phyloP scores from a whole-genome alignment of 116 monocot genomes.

The Cymodocea nodosa region DNA sequence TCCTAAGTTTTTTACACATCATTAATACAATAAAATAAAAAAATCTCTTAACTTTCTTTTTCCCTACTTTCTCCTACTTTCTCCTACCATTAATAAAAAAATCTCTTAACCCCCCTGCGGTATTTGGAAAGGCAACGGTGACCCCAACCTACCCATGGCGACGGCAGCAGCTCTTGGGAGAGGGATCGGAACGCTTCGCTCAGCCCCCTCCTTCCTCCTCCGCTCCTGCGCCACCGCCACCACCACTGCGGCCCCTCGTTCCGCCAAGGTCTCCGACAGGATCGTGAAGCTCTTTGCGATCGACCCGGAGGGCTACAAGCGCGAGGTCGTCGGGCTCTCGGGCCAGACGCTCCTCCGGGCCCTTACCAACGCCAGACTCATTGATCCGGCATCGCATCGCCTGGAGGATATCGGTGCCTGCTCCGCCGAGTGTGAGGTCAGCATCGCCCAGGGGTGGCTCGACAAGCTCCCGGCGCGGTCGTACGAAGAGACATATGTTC shows the following conservation, averaged over 20 bases:
- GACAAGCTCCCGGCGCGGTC: conserved; percentile 58
- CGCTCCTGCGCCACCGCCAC: conserved; percentile 16
- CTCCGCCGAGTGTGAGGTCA: conserved; percentile 90
- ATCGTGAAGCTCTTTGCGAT: conserved; percentile 76
- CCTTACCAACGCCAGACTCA: conserved; percentile 47
- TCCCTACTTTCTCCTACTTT: no score
- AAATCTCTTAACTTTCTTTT: no score
- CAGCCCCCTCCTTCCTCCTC: conserved; percentile 13
- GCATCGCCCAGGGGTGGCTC: conserved; percentile 85
- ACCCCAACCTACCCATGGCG: conserved; percentile 32
- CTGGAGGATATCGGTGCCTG: conserved; percentile 93
- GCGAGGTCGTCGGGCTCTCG: conserved; percentile 58
- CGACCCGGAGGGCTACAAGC: conserved; percentile 56
- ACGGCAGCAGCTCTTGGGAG: conserved; percentile 16
- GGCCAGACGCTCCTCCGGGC: conserved; percentile 80
- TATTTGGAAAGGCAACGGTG: no score
- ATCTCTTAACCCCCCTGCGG: no score
- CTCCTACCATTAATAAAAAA: no score
- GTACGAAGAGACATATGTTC: conserved; percentile 73
- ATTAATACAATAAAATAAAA: no score
- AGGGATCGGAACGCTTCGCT: conserved; percentile 1
- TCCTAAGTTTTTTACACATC: no score
- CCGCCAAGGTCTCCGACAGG: conserved; percentile 79
- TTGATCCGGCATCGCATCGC: conserved; percentile 86
- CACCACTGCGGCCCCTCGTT: conserved; percentile 12